phyloP scores from a whole-genome alignment of 495 filamentous ascomycete species.

The Sabuloglossum arenarium region DNA sequence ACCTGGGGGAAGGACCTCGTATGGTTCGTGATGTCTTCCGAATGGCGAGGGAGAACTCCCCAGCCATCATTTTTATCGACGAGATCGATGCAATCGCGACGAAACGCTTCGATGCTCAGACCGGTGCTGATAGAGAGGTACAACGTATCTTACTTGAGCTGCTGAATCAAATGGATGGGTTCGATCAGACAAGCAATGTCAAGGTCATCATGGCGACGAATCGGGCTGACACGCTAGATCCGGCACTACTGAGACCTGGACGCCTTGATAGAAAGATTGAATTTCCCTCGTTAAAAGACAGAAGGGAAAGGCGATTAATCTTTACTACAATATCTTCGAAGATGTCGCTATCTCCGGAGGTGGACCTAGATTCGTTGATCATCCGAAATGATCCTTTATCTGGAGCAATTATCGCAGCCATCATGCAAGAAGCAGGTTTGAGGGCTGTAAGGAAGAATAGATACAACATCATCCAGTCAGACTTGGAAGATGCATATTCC shows the following conservation, averaged over 20 bases:
- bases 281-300: constrained; percentile 77
- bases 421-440: constrained; percentile 97
- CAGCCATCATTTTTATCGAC: constrained; percentile 98
- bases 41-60: constrained; percentile 96
- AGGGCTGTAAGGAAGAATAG: constrained; percentile 92
- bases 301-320: constrained; percentile 84
- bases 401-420: constrained; percentile 89
- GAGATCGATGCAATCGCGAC: constrained; percentile 98
- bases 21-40: constrained; percentile 99
- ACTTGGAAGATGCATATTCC: constrained; percentile 88
- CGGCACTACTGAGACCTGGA: constrained; percentile 79
- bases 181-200: constrained; percentile 95
- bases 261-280: constrained; percentile 97
- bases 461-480: constrained; percentile 94
- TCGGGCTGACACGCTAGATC: constrained; percentile 89
- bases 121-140: constrained; percentile 90
- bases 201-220: constrained; percentile 99
- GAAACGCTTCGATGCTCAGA: constrained; percentile 97
- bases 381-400: constrained; percentile 89
- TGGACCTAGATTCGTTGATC: constrained; percentile 87
- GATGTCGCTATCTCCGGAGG: constrained; percentile 92
- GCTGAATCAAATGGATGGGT: constrained; percentile 98
- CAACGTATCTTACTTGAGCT: constrained; percentile 94
- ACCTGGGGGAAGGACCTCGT: constrained; percentile 87
- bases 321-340: constrained; percentile 89